These are phyloP conservation scores for Akanthomyces muscarius DNA, from an alignment of 2,329 filamentous ascomycete genomes.

Conservation along the genomic window DNA sequence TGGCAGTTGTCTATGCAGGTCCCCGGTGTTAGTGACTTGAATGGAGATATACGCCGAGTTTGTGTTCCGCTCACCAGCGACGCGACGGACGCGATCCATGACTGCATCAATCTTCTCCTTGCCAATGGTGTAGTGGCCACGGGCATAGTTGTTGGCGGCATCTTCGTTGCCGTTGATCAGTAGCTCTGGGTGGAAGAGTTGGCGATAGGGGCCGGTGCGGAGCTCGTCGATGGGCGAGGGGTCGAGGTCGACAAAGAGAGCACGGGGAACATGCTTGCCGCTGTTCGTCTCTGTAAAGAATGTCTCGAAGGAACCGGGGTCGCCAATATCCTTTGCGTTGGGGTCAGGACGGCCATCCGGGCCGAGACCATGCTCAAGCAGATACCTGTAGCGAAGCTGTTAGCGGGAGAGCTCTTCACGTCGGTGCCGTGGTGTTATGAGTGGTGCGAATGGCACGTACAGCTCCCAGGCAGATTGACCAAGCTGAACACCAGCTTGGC, in stretches of 20 bases:
- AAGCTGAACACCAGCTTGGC: slow-evolving; percentile 69
- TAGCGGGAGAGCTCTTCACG: slow-evolving; percentile 1
- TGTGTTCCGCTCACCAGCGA: slow-evolving; percentile 51
- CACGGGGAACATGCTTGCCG: slow-evolving; percentile 69
- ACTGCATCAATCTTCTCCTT: slow-evolving; percentile 72
- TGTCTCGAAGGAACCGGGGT: slow-evolving; percentile 64
- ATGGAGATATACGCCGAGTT: background rate
- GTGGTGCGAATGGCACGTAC: slow-evolving; percentile 44
- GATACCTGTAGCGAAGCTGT: slow-evolving; percentile 50
- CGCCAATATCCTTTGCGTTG: slow-evolving; percentile 54
- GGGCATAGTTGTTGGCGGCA: slow-evolving; percentile 74
- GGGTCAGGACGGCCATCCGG: slow-evolving; percentile 61
- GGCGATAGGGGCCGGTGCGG: slow-evolving; percentile 62
- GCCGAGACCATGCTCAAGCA: slow-evolving; percentile 67
- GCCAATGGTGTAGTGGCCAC: slow-evolving; percentile 72
- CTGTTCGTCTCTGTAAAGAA: slow-evolving; percentile 70
- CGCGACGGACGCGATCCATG: slow-evolving; percentile 65
- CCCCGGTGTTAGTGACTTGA: slow-evolving; percentile 12
- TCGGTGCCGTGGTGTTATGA: slow-evolving; percentile 13
- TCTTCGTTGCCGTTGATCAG: slow-evolving; percentile 72
- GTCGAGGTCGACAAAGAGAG: slow-evolving; percentile 69
- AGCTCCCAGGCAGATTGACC: slow-evolving; percentile 74
- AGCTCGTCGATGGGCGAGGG: slow-evolving; percentile 72
- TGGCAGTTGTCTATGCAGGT: slow-evolving; percentile 60
- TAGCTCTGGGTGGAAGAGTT: slow-evolving; percentile 69